phyloP scores from a whole-genome alignment of 2,329 filamentous ascomycete genomes.

The Tolypocladium amazonense region DNA sequence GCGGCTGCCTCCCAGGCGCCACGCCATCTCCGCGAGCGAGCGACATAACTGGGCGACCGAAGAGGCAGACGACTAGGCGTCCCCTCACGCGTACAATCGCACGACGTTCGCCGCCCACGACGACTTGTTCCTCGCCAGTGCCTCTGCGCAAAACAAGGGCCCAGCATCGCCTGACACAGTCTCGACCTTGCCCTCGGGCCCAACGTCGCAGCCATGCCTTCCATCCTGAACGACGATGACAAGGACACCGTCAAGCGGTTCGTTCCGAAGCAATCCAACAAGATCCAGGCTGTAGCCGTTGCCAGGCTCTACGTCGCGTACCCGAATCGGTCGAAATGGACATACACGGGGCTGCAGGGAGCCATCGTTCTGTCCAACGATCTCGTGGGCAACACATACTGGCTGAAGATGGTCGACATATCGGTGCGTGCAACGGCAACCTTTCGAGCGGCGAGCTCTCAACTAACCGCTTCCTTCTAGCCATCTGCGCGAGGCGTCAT shows the following conservation, averaged over 20 bases:
- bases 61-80: not conserved
- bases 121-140: not conserved
- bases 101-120: not conserved
- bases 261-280: constrained; percentile 89
- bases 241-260: constrained; percentile 93
- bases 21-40: not conserved
- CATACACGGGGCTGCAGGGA: constrained; percentile 85
- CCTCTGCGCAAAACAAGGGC: not conserved
- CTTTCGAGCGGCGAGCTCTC: constrained; percentile 3
- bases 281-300: constrained; percentile 92
- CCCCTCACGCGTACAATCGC: not conserved
- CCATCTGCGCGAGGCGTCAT: constrained; percentile 73
- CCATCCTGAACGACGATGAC: constrained; percentile 78
- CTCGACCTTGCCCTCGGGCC: not conserved
- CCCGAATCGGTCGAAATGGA: constrained; percentile 80
- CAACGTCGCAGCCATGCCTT: constrained; percentile 36
- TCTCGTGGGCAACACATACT: constrained; percentile 88
- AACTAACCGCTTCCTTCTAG: constrained; percentile 27
- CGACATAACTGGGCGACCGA: not conserved
- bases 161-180: not conserved
- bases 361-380: constrained; percentile 89
- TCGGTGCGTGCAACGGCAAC: constrained; percentile 46
- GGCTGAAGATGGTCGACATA: constrained; percentile 95
- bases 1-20: constrained; percentile 6
- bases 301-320: constrained; percentile 89